phyloP scores from a whole-genome alignment of 1,284 basidiomycete species.

The Phellopilus nigrolimitatus region DNA sequence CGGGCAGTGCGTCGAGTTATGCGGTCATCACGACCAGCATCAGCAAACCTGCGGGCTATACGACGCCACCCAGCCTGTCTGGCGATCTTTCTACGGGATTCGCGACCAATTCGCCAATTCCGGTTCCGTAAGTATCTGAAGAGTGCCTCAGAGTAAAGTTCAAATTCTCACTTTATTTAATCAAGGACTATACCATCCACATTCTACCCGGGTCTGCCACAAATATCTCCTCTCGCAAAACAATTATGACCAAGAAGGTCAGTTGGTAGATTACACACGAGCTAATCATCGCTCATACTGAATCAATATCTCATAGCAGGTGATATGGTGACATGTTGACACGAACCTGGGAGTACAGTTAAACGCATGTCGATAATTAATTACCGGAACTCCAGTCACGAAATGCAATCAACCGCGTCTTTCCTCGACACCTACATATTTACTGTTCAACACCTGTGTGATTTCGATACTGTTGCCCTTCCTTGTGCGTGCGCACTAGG shows the following conservation, averaged over 20 bases:
- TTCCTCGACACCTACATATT: too few relatives aligned
- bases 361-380: too few relatives aligned
- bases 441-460: too few relatives aligned
- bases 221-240: conserved; percentile 22
- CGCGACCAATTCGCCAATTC: conserved; percentile 30
- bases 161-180: not conserved
- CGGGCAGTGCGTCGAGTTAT: conserved; percentile 26
- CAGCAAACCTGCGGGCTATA: conserved; percentile 28
- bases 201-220: conserved; percentile 28
- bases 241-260: too few relatives aligned
- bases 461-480: too few relatives aligned
- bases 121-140: conserved; percentile 29
- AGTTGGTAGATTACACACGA: too few relatives aligned
- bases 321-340: too few relatives aligned
- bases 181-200: conserved; percentile 31
- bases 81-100: conserved; percentile 31
- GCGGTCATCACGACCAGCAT: conserved; percentile 24
- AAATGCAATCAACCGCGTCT: too few relatives aligned
- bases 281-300: too few relatives aligned
- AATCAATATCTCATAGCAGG: too few relatives aligned
- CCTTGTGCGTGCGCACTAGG: conserved; percentile 10
- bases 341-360: too few relatives aligned
- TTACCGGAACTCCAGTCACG: too few relatives aligned
- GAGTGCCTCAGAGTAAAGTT: not conserved
- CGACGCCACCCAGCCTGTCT: conserved; percentile 28